Evolutionary conservation across 495 filamentous ascomycete genomes (phyloP).

Genomic region (Hypoxylon trugodes): DNA sequence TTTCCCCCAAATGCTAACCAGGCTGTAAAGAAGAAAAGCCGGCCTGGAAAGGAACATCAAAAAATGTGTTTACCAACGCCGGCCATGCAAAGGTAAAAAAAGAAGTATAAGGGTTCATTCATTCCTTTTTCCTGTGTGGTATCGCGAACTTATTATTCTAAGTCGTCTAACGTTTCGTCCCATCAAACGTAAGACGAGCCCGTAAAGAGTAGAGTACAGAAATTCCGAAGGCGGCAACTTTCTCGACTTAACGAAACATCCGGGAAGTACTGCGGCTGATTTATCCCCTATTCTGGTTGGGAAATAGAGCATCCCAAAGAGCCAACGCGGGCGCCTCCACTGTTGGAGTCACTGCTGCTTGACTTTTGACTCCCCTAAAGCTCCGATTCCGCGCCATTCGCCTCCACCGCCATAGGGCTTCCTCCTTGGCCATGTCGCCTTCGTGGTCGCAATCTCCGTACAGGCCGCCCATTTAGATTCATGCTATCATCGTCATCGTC

Average conservation of each 20-base stretch:
- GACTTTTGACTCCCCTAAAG: constrained; percentile 41
- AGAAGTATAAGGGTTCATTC: constrained; percentile 28
- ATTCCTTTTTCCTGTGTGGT: constrained; percentile 28
- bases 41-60: constrained; percentile 20
- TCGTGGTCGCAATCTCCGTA: constrained; percentile 49
- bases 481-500: constrained; percentile 59
- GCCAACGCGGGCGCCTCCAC: constrained; percentile 1
- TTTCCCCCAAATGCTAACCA: constrained; percentile 28
- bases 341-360: neutral
- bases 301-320: neutral
- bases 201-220: constrained; percentile 6
- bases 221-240: constrained; percentile 1
- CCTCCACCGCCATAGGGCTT: constrained; percentile 62
- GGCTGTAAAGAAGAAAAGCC: constrained; percentile 20
- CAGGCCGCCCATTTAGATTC: constrained; percentile 49
- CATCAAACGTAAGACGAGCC: constrained; percentile 5
- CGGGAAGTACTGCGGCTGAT: neutral
- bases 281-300: neutral
- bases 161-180: constrained; percentile 8
- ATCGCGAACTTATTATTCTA: constrained; percentile 22
- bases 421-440: constrained; percentile 52
- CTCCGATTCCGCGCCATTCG: constrained; percentile 59
- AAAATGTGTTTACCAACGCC: constrained; percentile 40
- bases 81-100: constrained; percentile 36
- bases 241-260: neutral